Evolutionary conservation across 2,329 filamentous ascomycete genomes (phyloP).

Genomic region (Scytalidium sp.): DNA sequence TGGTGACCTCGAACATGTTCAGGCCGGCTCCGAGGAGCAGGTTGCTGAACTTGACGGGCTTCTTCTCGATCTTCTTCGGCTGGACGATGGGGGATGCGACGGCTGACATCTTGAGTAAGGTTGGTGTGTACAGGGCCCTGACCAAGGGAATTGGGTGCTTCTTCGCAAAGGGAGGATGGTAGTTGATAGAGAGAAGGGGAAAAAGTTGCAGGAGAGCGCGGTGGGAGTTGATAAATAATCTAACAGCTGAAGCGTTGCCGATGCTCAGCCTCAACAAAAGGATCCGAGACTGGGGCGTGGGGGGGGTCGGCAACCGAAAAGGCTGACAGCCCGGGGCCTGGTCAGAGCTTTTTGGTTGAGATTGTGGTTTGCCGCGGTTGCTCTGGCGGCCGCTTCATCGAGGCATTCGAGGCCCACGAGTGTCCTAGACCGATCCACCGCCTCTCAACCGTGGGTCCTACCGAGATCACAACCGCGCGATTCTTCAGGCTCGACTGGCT

Average conservation of each 20-base stretch:
- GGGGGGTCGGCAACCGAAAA: not conserved
- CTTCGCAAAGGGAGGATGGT: conserved; percentile 55
- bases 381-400: too few relatives aligned
- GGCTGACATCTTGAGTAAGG: conserved; percentile 61
- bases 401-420: not conserved
- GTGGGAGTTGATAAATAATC: not conserved
- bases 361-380: not conserved
- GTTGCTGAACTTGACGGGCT: conserved; percentile 99
- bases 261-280: not conserved
- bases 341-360: not conserved
- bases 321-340: too few relatives aligned
- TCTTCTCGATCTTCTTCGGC: conserved; percentile 75
- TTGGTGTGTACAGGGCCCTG: conserved; percentile 71
- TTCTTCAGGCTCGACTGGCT: not conserved
- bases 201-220: not conserved
- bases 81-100: conserved; percentile 43
- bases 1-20: conserved; percentile 47
- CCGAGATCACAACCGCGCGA: not conserved
- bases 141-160: conserved; percentile 95
- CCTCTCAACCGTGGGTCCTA: not conserved
- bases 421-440: not conserved
- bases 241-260: not conserved
- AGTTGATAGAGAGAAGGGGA: conserved; percentile 18
- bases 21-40: conserved; percentile 57
- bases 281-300: too few relatives aligned